These are phyloP conservation scores for Solanum paucissectum DNA, from an alignment of 257 asterid species.

Conservation along the genomic window DNA sequence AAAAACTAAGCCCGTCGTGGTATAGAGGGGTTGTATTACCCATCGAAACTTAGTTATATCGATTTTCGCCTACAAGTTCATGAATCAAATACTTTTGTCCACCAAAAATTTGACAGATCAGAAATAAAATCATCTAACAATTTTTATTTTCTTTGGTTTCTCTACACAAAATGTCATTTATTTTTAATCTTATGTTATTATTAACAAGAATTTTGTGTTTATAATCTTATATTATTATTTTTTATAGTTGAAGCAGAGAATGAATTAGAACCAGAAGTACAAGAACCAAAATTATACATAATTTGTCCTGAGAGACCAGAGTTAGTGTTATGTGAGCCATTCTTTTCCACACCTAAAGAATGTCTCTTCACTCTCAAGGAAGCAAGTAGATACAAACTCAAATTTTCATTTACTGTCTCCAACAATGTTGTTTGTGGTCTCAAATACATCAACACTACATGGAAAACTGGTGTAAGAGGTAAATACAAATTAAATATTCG, in stretches of 20 bases:
- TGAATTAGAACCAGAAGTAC: conserved; percentile 14
- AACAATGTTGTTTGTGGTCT: conserved; percentile 37
- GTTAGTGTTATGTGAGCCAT: conserved; percentile 27
- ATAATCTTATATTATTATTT: not conserved
- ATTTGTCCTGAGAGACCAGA: conserved; percentile 38
- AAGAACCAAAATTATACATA: conserved; percentile 26
- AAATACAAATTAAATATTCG: not conserved
- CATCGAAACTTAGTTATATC: not conserved
- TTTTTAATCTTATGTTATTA: not conserved
- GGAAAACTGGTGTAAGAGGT: conserved; percentile 56
- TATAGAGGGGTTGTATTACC: not conserved
- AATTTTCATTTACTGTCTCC: conserved; percentile 36
- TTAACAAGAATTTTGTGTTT: not conserved
- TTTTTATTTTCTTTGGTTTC: not conserved
- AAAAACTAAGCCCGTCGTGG: no score
- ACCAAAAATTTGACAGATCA: not conserved
- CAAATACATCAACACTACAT: conserved; percentile 36
- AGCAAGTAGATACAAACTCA: conserved; percentile 35
- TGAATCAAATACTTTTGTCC: not conserved
- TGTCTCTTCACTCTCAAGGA: conserved; percentile 47
- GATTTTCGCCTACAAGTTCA: not conserved
- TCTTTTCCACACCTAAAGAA: conserved; percentile 40
- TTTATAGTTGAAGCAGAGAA: not conserved
- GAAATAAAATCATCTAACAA: not conserved
- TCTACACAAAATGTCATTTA: not conserved